These are phyloP conservation scores for Heterococcus sp. DNA, from an alignment of 108 stramenopile species.

Conservation along the genomic window DNA sequence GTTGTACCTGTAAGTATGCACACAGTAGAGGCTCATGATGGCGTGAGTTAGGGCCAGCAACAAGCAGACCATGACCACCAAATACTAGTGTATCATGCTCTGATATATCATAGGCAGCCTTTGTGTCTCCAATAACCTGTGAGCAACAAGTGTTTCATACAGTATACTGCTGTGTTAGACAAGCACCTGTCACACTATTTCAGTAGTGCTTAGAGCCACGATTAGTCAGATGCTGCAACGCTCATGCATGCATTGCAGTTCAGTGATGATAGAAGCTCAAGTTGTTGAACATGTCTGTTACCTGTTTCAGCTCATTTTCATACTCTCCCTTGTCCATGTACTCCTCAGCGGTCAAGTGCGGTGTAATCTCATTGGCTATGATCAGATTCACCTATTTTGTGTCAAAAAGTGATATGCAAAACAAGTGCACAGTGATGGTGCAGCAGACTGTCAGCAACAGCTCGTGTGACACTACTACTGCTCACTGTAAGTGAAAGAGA, in stretches of 20 bases:
- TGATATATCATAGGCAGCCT: constrained; percentile 77
- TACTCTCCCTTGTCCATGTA: constrained; percentile 92
- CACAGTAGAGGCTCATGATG: constrained; percentile 86
- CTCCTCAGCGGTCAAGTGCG: constrained; percentile 83
- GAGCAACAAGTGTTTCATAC: too few relatives aligned
- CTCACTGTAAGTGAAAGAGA: too few relatives aligned
- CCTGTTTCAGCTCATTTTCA: constrained; percentile 86
- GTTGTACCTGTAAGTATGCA: constrained; percentile 73
- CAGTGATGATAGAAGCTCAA: too few relatives aligned
- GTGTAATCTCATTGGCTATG: constrained; percentile 87
- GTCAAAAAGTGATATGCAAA: not conserved
- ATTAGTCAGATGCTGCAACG: too few relatives aligned
- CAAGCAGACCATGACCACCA: not conserved
- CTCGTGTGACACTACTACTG: too few relatives aligned
- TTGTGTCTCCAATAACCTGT: constrained; percentile 82
- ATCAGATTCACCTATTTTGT: constrained; percentile 70
- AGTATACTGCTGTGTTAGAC: too few relatives aligned
- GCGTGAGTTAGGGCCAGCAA: constrained; percentile 78
- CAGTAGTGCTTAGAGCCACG: too few relatives aligned
- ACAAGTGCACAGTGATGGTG: too few relatives aligned
- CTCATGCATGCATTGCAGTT: too few relatives aligned
- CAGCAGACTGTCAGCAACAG: too few relatives aligned
- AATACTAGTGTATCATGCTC: constrained; percentile 70
- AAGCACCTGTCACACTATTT: too few relatives aligned
- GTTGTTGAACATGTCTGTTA: too few relatives aligned